Evolutionary conservation across 495 filamentous ascomycete species (phyloP), one percentile per base, ranked within the genome.

Genomic region (Halenospora varia): DNA sequence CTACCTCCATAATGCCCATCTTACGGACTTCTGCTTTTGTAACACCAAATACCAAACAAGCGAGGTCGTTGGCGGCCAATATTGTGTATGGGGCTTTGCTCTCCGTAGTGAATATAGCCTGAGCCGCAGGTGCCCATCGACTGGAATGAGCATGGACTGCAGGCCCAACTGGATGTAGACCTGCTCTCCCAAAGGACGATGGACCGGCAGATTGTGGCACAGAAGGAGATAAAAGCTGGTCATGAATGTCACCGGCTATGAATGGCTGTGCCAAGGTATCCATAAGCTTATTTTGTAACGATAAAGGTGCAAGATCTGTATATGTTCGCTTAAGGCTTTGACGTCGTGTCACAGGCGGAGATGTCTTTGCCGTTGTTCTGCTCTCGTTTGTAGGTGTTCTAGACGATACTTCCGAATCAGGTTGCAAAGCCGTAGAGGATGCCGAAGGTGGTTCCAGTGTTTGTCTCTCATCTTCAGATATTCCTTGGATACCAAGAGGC

Each of bases 61-160:
- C 93, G 29, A 98, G 77, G 69, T 98, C 94, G 66, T 98, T 98
- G n/a, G 94, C 95, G 8, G 93, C 88, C 47, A 96, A 77, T 54
- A 98, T 96, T 2, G 93, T 97, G 89, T 91, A 98, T 3, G 94
- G 95, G 10, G 88, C 78, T 45, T 86, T 79, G 45, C 89, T 80
- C 70, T 95, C 89, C 15, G 94, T 98, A 17, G 93, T 92, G 66
- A 98, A 98, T 50, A 98, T 95, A 40, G 94, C 94, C 72, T 98
- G 95, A 17, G 91, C 88, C 25, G 92, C 88, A 8, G 92, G 92
- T 8, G 88, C 87, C 85, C 87, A 96, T 67, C 95, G 87, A 67
- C 85, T 93, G 56, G 89, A 83, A 72, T 97, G 92, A 20, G 88
- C 89, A 67, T 92, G 89, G 23, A 90, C 79, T 24, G 80, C 73